Percentiles rank a stretch among this genome's conserved stretches.
These are phyloP conservation scores for Corynascus novoguineensis DNA, from an alignment of 495 filamentous ascomycete species.

Conservation along the genomic window DNA sequence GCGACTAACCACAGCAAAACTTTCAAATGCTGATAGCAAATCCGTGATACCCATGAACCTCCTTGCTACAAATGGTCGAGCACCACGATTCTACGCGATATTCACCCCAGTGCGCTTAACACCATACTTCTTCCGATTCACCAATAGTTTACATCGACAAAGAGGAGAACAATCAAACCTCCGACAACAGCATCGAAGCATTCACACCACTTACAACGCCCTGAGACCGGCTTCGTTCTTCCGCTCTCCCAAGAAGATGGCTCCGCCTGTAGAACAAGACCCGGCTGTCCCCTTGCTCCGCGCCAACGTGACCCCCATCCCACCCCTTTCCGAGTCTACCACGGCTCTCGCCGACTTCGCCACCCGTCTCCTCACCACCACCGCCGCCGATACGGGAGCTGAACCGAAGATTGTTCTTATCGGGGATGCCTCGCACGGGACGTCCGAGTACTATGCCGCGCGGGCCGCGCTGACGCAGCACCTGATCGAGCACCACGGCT, in stretches of 20 bases:
- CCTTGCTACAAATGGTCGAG: background rate
- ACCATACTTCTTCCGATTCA: too few species aligned
- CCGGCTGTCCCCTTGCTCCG: constrained; percentile 10
- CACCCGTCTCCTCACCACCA: background rate
- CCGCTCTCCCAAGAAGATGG: constrained; percentile 6
- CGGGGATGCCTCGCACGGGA: constrained; percentile 55
- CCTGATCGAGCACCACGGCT: constrained; percentile 49
- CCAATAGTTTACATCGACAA: background rate
- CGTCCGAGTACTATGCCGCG: constrained; percentile 54
- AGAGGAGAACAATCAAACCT: background rate
- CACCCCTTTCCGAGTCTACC: constrained; percentile 2
- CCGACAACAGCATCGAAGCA: background rate
- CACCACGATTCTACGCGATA: background rate
- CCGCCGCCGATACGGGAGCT: background rate
- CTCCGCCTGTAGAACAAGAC: background rate
- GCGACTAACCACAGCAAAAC: background rate
- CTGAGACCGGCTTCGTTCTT: background rate
- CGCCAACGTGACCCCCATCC: constrained; percentile 7
- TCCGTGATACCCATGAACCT: background rate
- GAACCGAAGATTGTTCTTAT: constrained; percentile 44
- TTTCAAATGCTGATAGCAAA: background rate
- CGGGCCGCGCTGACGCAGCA: constrained; percentile 53
- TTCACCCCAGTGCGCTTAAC: background rate
- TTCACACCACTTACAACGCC: background rate
- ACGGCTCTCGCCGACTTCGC: background rate